phyloP scores from a whole-genome alignment of 257 asterid species.

The Ilex aquifolium region DNA sequence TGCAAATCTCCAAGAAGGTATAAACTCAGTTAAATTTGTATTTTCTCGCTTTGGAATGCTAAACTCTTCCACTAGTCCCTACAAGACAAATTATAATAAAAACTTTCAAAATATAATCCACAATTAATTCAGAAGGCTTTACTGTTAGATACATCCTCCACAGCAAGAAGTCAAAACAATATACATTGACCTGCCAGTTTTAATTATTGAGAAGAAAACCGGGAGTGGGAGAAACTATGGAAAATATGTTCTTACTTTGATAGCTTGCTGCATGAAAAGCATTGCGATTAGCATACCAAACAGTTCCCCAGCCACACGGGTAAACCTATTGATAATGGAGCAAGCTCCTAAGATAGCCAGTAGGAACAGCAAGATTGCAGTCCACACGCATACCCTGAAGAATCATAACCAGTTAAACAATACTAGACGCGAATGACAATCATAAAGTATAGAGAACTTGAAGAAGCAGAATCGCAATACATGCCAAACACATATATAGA shows the following conservation, averaged over 20 bases:
- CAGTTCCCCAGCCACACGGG: constrained; percentile 90
- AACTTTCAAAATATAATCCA: background rate
- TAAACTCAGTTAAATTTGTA: constrained; percentile 30
- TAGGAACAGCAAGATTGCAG: constrained; percentile 70
- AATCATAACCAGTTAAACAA: background rate
- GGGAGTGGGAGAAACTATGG: background rate
- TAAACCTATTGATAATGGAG: constrained; percentile 88
- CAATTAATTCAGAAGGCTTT: background rate
- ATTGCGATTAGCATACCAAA: constrained; percentile 95
- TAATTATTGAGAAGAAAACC: too few relatives aligned
- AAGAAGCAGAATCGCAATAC: background rate
- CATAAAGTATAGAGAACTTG: background rate
- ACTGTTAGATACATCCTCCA: too few relatives aligned
- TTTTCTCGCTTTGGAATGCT: constrained; percentile 63
- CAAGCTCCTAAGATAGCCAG: constrained; percentile 85
- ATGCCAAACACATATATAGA: background rate
- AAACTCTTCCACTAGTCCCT: constrained; percentile 92
- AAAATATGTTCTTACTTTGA: constrained; percentile 37
- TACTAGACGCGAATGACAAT: background rate
- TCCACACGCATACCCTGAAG: constrained; percentile 95
- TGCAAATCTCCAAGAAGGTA: constrained; percentile 84
- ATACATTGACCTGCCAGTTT: too few relatives aligned
- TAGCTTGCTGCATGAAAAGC: constrained; percentile 97
- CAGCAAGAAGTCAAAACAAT: too few relatives aligned
- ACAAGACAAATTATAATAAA: constrained; percentile 3